phyloP scores from a whole-genome alignment of 1,139 yeast genomes.

The Yamadazyma pseudoaaseri region DNA sequence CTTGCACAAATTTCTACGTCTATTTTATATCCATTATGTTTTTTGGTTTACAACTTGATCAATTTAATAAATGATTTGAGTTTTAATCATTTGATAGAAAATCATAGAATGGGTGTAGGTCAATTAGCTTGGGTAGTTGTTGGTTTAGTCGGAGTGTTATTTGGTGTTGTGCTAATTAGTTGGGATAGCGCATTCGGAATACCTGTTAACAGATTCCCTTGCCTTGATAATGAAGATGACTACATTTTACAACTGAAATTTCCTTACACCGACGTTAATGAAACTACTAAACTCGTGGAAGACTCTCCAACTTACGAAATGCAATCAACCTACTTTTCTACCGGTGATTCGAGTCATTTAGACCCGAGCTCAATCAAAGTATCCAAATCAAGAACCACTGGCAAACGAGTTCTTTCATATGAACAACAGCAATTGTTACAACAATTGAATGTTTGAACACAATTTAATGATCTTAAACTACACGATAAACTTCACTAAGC shows the following conservation, averaged over 20 bases:
- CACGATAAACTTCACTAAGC: no score
- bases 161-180: conserved; percentile 43
- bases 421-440: conserved; percentile 21
- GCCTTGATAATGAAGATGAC: conserved; percentile 16
- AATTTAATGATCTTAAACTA: no score
- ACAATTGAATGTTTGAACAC: conserved; percentile 11
- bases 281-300: conserved; percentile 5
- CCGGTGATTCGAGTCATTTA: conserved; percentile 5
- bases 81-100: conserved; percentile 37
- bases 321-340: conserved; percentile 8
- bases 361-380: conserved; percentile 6
- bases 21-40: conserved; percentile 78
- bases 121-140: conserved; percentile 37
- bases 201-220: conserved; percentile 1
- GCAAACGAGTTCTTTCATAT: conserved; percentile 17
- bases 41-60: conserved; percentile 75
- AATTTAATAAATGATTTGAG: conserved; percentile 73
- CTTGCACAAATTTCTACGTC: conserved; percentile 73
- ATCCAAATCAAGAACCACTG: neutral
- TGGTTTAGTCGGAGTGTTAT: conserved; percentile 38
- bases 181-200: conserved; percentile 42
- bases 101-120: conserved; percentile 26
- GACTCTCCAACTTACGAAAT: conserved; percentile 10
- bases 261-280: conserved; percentile 19
- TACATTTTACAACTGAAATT: conserved; percentile 20